Conservation (phyloP, 768 basidiomycete species). For the Neoboletus subvelutipes region DNA sequence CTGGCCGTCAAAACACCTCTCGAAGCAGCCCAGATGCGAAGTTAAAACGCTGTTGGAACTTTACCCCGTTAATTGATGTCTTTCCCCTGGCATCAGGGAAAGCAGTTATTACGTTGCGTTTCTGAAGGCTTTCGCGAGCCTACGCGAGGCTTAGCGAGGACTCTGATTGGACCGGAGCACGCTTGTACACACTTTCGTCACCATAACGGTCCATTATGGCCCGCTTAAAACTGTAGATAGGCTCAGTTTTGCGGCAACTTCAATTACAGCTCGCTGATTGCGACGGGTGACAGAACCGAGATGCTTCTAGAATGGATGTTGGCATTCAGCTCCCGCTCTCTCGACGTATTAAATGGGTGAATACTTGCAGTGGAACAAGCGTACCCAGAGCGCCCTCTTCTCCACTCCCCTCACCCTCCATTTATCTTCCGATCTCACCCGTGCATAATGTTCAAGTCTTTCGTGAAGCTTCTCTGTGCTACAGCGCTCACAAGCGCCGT, state of each 20-base stretch:
- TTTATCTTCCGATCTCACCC: background rate
- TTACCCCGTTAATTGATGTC: background rate
- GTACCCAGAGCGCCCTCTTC: background rate
- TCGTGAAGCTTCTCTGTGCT: constrained; percentile 5
- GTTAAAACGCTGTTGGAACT: background rate
- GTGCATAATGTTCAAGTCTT: constrained; percentile 3
- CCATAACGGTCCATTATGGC: no score
- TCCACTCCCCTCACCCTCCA: background rate
- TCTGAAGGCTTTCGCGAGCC: no score
- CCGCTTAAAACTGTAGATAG: no score
- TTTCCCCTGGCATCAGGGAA: no score
- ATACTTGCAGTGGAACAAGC: no score
- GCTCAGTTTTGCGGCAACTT: background rate
- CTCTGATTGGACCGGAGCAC: no score
- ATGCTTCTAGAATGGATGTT: background rate
- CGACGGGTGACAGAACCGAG: background rate
- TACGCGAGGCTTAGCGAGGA: no score
- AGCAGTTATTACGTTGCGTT: no score
- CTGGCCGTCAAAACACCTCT: background rate
- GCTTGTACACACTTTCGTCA: no score
- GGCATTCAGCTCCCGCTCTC: no score
- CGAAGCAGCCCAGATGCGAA: background rate
- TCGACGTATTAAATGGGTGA: background rate
- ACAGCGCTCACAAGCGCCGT: constrained; percentile 14
- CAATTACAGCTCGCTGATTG: background rate